Evolutionary conservation across 2,329 filamentous ascomycete genomes (phyloP).

Genomic region (Exophiala mesophila): DNA sequence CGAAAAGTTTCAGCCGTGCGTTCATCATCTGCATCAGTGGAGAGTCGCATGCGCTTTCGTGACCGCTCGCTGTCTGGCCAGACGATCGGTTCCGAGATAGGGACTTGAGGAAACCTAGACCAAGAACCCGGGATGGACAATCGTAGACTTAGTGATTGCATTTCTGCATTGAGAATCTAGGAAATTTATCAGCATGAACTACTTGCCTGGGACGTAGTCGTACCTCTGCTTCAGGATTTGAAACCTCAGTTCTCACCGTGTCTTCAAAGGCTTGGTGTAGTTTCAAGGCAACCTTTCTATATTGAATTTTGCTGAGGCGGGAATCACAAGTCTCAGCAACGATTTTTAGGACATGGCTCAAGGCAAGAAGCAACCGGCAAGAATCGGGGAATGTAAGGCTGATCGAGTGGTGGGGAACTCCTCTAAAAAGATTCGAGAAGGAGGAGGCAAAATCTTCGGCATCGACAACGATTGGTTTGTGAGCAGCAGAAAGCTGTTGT

Average conservation of each 20-base stretch:
- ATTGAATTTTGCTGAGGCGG: conserved; percentile 9
- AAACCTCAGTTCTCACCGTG: not conserved
- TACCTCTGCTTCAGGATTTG: conserved; percentile 9
- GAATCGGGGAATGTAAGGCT: conserved; percentile 14
- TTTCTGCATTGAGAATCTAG: not conserved
- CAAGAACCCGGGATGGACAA: no score
- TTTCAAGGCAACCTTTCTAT: conserved; percentile 10
- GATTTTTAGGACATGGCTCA: conserved; percentile 11
- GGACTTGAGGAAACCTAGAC: no score
- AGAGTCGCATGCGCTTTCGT: conserved; percentile 34
- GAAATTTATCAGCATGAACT: no score
- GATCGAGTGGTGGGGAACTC: conserved; percentile 2
- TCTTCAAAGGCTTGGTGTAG: conserved; percentile 12
- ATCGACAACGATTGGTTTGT: conserved; percentile 14
- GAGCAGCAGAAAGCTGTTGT: conserved; percentile 1
- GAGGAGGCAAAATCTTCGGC: conserved; percentile 12
- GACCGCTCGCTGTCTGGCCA: conserved; percentile 27
- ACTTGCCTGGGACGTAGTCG: no score
- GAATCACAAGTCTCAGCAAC: conserved; percentile 12
- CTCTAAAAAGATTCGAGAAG: not conserved
- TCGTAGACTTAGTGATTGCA: no score
- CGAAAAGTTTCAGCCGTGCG: conserved; percentile 4
- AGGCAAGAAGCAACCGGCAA: conserved; percentile 6
- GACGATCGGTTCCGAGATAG: no score
- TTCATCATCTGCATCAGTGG: conserved; percentile 31